Conservation (phyloP, 2,329 filamentous ascomycete species). For the Graphiopsis chlorocephala region DNA sequence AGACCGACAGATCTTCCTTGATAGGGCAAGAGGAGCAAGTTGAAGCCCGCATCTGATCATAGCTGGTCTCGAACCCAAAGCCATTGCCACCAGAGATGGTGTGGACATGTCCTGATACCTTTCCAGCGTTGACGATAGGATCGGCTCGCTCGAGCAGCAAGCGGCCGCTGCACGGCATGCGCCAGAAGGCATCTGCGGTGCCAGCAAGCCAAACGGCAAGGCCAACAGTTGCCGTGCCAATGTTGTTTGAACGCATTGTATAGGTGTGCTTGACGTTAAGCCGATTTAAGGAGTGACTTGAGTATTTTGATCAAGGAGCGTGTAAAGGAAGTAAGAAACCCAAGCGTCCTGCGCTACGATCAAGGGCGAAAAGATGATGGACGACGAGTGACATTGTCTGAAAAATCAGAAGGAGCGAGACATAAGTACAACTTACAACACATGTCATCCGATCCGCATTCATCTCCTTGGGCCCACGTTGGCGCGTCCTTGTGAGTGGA, state of each 20-base stretch:
- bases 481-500: not conserved
- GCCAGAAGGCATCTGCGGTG: constrained; percentile 63
- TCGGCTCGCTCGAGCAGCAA: constrained; percentile 62
- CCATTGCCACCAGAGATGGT: constrained; percentile 68
- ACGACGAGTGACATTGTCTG: not conserved
- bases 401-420: not conserved
- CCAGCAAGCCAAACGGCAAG: constrained; percentile 35
- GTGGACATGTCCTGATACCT: constrained; percentile 62
- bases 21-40: constrained; percentile 69
- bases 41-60: constrained; percentile 57
- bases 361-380: not conserved
- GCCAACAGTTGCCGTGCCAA: constrained; percentile 16
- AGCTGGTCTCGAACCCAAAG: constrained; percentile 62
- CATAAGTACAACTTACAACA: not conserved
- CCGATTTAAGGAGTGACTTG: not conserved
- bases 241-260: constrained; percentile 5
- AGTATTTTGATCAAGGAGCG: not conserved
- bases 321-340: not conserved
- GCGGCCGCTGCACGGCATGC: constrained; percentile 65
- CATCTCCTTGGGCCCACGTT: not conserved
- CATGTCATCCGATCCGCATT: not conserved
- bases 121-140: constrained; percentile 65
- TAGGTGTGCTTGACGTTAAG: not conserved
- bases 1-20: constrained; percentile 64
- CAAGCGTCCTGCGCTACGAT: not conserved